A percentile compares a stretch with the other conserved stretches of the same genome.
Conservation (phyloP, 2,329 filamentous ascomycete species). For the Clarireedia homoeocarpa region DNA sequence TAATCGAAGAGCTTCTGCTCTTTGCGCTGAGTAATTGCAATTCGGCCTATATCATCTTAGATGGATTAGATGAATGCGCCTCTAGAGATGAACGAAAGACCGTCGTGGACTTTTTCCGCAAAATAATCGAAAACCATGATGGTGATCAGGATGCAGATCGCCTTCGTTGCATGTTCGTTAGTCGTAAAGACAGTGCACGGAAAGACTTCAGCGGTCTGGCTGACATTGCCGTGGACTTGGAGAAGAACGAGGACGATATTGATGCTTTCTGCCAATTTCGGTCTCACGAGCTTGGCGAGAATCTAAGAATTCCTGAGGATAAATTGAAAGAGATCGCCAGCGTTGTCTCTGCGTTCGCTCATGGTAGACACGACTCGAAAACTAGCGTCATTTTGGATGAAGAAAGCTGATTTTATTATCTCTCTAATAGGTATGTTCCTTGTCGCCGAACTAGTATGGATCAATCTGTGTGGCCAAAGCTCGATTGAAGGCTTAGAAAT, state of each 20-base stretch:
- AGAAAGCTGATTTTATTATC: background rate
- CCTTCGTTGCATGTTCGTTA: constrained; percentile 30
- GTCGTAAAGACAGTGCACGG: constrained; percentile 30
- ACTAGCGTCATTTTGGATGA: no score
- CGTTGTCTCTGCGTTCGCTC: no score
- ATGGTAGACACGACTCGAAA: no score
- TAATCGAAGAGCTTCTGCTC: constrained; percentile 28
- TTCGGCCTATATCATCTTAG: constrained; percentile 32
- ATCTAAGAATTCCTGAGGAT: no score
- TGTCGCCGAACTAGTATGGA: constrained; percentile 25
- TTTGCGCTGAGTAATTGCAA: constrained; percentile 20
- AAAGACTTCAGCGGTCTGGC: constrained; percentile 18
- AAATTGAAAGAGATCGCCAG: no score
- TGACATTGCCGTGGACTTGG: constrained; percentile 11
- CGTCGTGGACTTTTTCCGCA: constrained; percentile 28
- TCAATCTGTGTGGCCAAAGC: constrained; percentile 20
- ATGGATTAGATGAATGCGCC: constrained; percentile 37
- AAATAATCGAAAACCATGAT: constrained; percentile 4
- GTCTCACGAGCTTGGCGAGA: no score
- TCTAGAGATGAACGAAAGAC: constrained; percentile 24
- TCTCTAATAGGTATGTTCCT: constrained; percentile 29
- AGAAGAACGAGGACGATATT: constrained; percentile 29
- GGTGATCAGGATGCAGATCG: constrained; percentile 10
- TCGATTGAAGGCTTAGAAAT: constrained; percentile 25
- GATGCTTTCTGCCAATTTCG: constrained; percentile 13